phyloP scores from a whole-genome alignment of 2,329 filamentous ascomycete genomes.

The Canariomyces notabilis region DNA sequence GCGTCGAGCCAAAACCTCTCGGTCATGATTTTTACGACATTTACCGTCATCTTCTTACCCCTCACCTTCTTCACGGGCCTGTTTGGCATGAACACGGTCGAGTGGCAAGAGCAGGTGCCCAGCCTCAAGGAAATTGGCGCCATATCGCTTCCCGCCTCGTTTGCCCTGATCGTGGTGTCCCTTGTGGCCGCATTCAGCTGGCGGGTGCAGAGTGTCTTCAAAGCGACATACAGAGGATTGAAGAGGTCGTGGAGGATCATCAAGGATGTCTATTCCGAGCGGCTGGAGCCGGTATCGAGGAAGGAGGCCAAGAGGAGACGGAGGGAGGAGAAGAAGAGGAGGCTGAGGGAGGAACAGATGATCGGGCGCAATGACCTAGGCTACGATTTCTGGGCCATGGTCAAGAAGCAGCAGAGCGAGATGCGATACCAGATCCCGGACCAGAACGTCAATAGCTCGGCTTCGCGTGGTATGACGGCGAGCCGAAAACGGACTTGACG shows the following conservation, averaged over 20 bases:
- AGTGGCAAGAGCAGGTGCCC: conserved; percentile 50
- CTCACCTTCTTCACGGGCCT: conserved; percentile 61
- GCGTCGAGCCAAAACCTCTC: conserved; percentile 58
- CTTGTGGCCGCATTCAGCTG: conserved; percentile 54
- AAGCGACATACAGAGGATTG: conserved; percentile 22
- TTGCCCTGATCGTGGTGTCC: conserved; percentile 43
- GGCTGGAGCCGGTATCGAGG: conserved; percentile 27
- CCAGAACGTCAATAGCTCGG: conserved; percentile 25
- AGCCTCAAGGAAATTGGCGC: conserved; percentile 41
- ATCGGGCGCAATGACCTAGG: conserved; percentile 28
- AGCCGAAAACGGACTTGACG: background rate
- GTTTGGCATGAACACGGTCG: conserved; percentile 60
- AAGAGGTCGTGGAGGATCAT: conserved; percentile 17
- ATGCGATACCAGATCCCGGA: conserved; percentile 35
- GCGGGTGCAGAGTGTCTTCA: conserved; percentile 34
- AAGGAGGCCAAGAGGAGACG: conserved; percentile 25
- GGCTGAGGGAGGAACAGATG: conserved; percentile 23
- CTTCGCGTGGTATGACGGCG: background rate
- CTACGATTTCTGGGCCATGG: conserved; percentile 39
- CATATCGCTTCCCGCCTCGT: conserved; percentile 45
- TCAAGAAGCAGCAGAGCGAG: conserved; percentile 28
- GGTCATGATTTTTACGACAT: conserved; percentile 62
- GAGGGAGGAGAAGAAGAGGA: conserved; percentile 20
- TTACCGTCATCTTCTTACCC: conserved; percentile 59
- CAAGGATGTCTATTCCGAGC: conserved; percentile 10